phyloP scores from a whole-genome alignment of 2,329 filamentous ascomycete genomes.

The Monosporascus sp. region DNA sequence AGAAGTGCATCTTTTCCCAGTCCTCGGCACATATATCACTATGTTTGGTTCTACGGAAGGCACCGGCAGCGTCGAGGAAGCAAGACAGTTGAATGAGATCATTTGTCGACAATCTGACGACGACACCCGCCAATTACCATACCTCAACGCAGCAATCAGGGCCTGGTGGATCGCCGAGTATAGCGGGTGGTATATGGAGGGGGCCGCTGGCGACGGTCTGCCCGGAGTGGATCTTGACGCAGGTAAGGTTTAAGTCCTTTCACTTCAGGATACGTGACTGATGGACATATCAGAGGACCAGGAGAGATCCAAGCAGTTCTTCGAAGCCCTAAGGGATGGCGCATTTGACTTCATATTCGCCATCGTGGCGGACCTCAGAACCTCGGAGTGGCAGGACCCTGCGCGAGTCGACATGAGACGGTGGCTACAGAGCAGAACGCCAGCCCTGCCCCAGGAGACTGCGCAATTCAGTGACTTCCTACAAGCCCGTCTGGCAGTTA shows the following conservation, averaged over 20 bases:
- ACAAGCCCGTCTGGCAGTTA: constrained; percentile 67
- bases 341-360: constrained; percentile 89
- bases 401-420: constrained; percentile 76
- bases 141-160: constrained; percentile 72
- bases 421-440: constrained; percentile 77
- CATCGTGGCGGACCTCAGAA: constrained; percentile 73
- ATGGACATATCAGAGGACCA: constrained; percentile 55
- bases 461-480: constrained; percentile 68
- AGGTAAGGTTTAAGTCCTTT: constrained; percentile 28
- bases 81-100: constrained; percentile 62
- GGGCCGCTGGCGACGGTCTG: constrained; percentile 54
- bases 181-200: constrained; percentile 80
- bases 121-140: constrained; percentile 65
- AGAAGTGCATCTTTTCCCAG: constrained; percentile 75
- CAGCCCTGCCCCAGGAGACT: constrained; percentile 61
- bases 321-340: constrained; percentile 76
- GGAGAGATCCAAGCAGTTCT: constrained; percentile 66
- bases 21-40: constrained; percentile 70
- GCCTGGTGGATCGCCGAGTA: constrained; percentile 93
- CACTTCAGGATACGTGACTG: constrained; percentile 14
- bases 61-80: constrained; percentile 60
- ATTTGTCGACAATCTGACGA: constrained; percentile 64
- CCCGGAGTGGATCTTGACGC: constrained; percentile 59
- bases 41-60: constrained; percentile 75
- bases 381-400: constrained; percentile 81